These are phyloP conservation scores for Chalciporus sp. DNA, from an alignment of 1,284 basidiomycete genomes.

Conservation along the genomic window DNA sequence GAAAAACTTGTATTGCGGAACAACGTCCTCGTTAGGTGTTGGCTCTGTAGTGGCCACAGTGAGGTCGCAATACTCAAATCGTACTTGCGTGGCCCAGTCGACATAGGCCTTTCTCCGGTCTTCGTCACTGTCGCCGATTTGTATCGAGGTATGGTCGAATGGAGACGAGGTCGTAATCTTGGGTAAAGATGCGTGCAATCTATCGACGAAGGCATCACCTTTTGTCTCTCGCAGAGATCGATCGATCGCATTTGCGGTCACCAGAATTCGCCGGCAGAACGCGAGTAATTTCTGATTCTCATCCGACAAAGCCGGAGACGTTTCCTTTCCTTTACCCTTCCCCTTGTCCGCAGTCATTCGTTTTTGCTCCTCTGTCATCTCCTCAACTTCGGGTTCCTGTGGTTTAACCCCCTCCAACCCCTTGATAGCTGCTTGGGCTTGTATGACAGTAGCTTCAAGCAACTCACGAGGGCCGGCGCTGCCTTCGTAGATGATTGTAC, in stretches of 20 bases:
- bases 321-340: slow-evolving; percentile 66
- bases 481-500: slow-evolving; percentile 85
- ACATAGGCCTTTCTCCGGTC: slow-evolving; percentile 70
- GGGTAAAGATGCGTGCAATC: slow-evolving; percentile 75
- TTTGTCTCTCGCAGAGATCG: slow-evolving; percentile 83
- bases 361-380: slow-evolving; percentile 83
- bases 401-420: slow-evolving; percentile 71
- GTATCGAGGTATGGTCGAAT: slow-evolving; percentile 44
- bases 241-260: slow-evolving; percentile 81
- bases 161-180: slow-evolving; percentile 57
- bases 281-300: slow-evolving; percentile 67
- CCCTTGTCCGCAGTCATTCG: slow-evolving; percentile 61
- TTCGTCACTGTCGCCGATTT: slow-evolving; percentile 63
- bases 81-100: slow-evolving; percentile 76
- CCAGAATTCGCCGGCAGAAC: slow-evolving; percentile 79
- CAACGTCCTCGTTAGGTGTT: slow-evolving; percentile 40
- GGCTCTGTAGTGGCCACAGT: slow-evolving; percentile 45
- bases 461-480: slow-evolving; percentile 86
- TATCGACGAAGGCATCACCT: slow-evolving; percentile 78
- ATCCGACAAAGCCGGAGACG: slow-evolving; percentile 48
- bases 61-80: slow-evolving; percentile 89
- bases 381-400: slow-evolving; percentile 49
- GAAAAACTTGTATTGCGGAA: slow-evolving; percentile 76
- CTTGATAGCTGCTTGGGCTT: slow-evolving; percentile 85
- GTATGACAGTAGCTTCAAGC: slow-evolving; percentile 85